phyloP scores from a whole-genome alignment of 2,329 filamentous ascomycete species.

The Ceratocystis cacaofunesta region DNA sequence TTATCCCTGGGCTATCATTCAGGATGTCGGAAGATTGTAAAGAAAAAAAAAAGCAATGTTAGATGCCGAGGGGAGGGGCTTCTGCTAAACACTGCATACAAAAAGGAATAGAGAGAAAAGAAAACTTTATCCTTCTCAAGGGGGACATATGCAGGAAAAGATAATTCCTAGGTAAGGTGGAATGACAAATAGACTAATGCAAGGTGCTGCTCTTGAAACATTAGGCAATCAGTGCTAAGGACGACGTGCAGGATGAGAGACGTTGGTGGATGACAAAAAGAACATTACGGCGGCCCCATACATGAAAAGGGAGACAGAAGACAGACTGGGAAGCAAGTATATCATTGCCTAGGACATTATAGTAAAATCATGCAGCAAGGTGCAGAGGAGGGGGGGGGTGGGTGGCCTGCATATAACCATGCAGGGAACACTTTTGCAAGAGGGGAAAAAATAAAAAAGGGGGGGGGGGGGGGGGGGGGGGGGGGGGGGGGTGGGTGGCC shows the following conservation, averaged over 20 bases:
- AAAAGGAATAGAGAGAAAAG: neutral
- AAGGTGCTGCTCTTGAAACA: conserved; percentile 2
- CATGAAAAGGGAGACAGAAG: neutral
- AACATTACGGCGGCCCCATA: neutral
- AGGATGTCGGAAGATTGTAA: neutral
- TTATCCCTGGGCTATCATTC: too few species aligned
- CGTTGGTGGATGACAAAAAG: neutral
- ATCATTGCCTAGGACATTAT: neutral
- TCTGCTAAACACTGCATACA: neutral
- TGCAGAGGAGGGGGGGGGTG: too few species aligned
- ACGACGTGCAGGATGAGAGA: neutral
- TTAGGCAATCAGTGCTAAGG: neutral
- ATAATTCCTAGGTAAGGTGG: neutral
- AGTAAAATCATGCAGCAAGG: neutral
- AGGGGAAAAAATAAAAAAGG: too few species aligned
- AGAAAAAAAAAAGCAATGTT: conserved; percentile 3
- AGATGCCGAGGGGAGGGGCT: neutral
- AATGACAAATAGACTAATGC: conserved; percentile 3
- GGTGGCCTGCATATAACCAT: too few species aligned
- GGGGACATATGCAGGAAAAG: neutral
- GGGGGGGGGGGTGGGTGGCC: too few species aligned
- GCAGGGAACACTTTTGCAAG: too few species aligned
- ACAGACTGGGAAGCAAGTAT: neutral
- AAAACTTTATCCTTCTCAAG: neutral
- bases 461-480: too few species aligned